These are phyloP conservation scores for Ceratocystiopsis sp. DNA, from an alignment of 2,329 filamentous ascomycete species.

Conservation along the genomic window DNA sequence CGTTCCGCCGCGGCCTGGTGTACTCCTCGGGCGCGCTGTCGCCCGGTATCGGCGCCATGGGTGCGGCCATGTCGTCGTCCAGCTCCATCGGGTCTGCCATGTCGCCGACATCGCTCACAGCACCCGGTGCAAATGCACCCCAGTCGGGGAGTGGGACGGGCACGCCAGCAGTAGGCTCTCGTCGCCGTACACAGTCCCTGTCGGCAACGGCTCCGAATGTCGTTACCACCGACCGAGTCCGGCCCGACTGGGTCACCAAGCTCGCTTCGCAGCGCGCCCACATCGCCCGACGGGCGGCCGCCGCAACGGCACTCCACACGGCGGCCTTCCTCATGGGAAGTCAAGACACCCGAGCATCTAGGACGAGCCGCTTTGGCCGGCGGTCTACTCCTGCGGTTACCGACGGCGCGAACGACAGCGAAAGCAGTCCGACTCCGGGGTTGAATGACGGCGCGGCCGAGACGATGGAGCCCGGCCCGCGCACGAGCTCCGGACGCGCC, in stretches of 20 bases:
- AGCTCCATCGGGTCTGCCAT: constrained; percentile 54
- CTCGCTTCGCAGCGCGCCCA: constrained; percentile 71
- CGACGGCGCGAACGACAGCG: constrained; percentile 10
- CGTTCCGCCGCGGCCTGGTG: constrained; percentile 68
- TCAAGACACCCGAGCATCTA: constrained; percentile 24
- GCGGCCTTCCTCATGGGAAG: constrained; percentile 81
- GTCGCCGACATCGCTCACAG: constrained; percentile 19
- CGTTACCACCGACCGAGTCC: constrained; percentile 79
- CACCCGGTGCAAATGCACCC: constrained; percentile 9
- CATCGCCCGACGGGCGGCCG: constrained; percentile 70
- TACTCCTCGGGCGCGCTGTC: constrained; percentile 39
- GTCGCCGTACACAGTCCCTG: constrained; percentile 40
- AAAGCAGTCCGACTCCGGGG: constrained; percentile 12
- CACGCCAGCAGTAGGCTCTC: constrained; percentile 7
- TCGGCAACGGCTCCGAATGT: constrained; percentile 74
- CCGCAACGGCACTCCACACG: constrained; percentile 84
- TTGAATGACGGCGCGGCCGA: constrained; percentile 10
- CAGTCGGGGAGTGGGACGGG: constrained; percentile 1
- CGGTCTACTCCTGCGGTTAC: constrained; percentile 14
- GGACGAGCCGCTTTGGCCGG: constrained; percentile 31
- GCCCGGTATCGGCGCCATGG: constrained; percentile 23
- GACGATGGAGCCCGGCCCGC: constrained; percentile 18
- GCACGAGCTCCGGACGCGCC: constrained; percentile 15
- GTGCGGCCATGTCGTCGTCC: constrained; percentile 70
- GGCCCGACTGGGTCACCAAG: constrained; percentile 90